Evolutionary conservation across 1,284 basidiomycete genomes (phyloP).

Genomic region (Athelia sp.): DNA sequence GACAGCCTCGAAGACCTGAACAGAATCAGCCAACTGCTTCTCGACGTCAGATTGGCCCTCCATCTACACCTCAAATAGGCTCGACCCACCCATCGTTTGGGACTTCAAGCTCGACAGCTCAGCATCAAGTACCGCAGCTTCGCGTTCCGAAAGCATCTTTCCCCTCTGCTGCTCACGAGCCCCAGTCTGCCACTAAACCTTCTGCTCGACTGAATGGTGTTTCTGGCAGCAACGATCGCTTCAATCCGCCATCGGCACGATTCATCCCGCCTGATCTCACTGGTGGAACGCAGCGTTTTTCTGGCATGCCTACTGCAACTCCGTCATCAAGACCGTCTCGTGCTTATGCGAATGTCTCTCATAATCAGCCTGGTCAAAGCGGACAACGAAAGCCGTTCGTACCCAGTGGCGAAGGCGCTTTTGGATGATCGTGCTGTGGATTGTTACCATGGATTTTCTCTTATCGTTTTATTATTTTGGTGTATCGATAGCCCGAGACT

Average conservation of each 20-base stretch:
- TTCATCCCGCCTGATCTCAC: slow-evolving; percentile 19
- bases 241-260: slow-evolving; percentile 15
- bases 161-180: slow-evolving; percentile 19
- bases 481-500: background rate
- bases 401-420: slow-evolving; percentile 21
- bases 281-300: slow-evolving; percentile 9
- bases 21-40: slow-evolving; percentile 7
- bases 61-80: slow-evolving; percentile 26
- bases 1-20: slow-evolving; percentile 8
- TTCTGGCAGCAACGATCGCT: slow-evolving; percentile 10
- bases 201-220: slow-evolving; percentile 9
- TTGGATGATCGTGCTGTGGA: slow-evolving; percentile 2
- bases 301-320: slow-evolving; percentile 7
- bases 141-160: slow-evolving; percentile 10
- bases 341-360: slow-evolving; percentile 9
- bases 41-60: slow-evolving; percentile 24
- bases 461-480: slow-evolving; percentile 16
- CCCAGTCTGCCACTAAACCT: slow-evolving; percentile 3
- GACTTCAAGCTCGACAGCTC: background rate
- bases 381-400: slow-evolving; percentile 47
- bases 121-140: slow-evolving; percentile 10
- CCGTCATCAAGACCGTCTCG: slow-evolving; percentile 24
- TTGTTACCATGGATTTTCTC: too few relatives aligned
- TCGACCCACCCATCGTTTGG: slow-evolving; percentile 6
- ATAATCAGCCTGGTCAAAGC: slow-evolving; percentile 14